Conservation (phyloP, 163 green algal genomes). For the Volvox carteri region DNA sequence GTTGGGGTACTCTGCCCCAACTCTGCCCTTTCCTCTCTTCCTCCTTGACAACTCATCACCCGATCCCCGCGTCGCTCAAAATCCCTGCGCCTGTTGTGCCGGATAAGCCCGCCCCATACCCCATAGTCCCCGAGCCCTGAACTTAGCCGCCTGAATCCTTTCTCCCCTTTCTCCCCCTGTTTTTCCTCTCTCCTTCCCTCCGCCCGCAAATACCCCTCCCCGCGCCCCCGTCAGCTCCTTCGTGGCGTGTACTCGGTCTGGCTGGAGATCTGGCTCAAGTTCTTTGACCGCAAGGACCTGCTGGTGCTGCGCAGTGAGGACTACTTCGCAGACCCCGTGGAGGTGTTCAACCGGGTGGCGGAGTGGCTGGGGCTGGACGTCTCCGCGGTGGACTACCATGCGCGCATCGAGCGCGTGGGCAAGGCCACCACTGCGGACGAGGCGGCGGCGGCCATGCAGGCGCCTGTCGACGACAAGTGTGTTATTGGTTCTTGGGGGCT, state of each 20-base stretch:
- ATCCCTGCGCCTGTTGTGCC: too few species aligned
- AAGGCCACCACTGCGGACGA: not conserved
- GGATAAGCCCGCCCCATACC: too few species aligned
- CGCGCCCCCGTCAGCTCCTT: conserved; percentile 59
- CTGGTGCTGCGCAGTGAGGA: conserved; percentile 55
- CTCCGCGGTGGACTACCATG: conserved; percentile 17
- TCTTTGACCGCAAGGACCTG: conserved; percentile 55
- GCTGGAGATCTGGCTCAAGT: conserved; percentile 63
- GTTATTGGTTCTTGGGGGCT: not conserved
- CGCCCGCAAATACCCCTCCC: not conserved
- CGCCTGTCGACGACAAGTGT: conserved; percentile 9
- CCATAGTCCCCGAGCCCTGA: too few species aligned
- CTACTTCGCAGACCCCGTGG: conserved; percentile 32
- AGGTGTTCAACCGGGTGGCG: not conserved
- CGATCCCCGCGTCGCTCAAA: too few species aligned
- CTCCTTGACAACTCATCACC: too few species aligned
- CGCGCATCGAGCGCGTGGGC: not conserved
- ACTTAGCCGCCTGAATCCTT: too few species aligned
- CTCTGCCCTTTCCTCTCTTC: too few species aligned
- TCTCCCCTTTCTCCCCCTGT: not conserved
- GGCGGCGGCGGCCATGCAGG: not conserved
- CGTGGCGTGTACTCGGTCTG: conserved; percentile 65
- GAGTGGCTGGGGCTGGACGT: conserved; percentile 10
- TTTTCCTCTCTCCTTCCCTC: not conserved
- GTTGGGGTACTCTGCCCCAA: too few species aligned